phyloP scores from a whole-genome alignment of 441 rosid genomes.

The Monsonia emarginata region DNA sequence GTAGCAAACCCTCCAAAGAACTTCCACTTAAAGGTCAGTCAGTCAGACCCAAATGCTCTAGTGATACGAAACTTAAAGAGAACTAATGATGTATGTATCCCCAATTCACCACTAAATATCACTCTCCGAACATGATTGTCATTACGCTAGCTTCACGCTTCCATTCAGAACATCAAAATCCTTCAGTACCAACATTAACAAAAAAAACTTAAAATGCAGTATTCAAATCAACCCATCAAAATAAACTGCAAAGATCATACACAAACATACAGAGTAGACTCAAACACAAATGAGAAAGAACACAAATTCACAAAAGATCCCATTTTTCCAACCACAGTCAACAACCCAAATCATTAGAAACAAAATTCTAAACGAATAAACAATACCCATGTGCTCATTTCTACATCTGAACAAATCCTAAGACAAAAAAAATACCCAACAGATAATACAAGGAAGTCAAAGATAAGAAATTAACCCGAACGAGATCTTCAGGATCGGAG shows the following conservation, averaged over 20 bases:
- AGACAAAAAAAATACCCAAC: too few species aligned
- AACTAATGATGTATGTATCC: background rate
- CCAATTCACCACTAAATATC: background rate
- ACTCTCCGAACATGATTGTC: background rate
- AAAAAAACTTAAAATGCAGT: background rate
- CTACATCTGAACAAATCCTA: too few species aligned
- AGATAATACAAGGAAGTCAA: too few species aligned
- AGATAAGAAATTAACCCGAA: slow-evolving; percentile 21
- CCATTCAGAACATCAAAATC: too few species aligned
- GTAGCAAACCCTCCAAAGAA: background rate
- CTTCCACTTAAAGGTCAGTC: background rate
- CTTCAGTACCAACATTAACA: too few species aligned
- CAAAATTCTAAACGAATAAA: background rate
- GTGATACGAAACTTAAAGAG: background rate
- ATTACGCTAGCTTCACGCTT: background rate
- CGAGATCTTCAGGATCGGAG: slow-evolving; percentile 34
- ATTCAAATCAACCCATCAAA: background rate
- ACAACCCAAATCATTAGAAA: background rate
- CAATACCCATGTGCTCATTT: background rate
- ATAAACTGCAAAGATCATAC: background rate
- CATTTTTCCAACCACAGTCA: background rate
- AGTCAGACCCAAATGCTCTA: background rate
- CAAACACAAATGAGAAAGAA: background rate
- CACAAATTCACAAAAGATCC: background rate
- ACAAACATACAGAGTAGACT: background rate